Evolutionary conservation across 2,329 filamentous ascomycete species (phyloP), one percentile per base, ranked within the genome.

Genomic region (Fusarium decemcellulare): DNA sequence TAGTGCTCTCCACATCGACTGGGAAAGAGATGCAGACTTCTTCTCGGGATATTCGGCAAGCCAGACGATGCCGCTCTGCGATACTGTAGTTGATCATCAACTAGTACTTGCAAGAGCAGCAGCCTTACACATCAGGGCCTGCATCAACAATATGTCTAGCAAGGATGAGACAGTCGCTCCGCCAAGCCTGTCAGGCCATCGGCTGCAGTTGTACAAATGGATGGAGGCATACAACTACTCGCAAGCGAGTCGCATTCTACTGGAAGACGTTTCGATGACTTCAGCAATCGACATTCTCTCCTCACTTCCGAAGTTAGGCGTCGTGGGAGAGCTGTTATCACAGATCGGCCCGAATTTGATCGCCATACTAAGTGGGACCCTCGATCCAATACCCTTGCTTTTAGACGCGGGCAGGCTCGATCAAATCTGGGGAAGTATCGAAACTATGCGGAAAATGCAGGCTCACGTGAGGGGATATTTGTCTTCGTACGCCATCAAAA

Each of bases 241-340:
- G 6, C 5, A 46, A 37, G 29, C 40, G 12, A 56, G 67, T 0
- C 56, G 68, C 12, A 9, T 70, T 0, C 30, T 55, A 1, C 10
- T 70, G 2, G 36, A 30, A 0, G 59, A 60, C 6, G 63, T 70
- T 1, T 63, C 67, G 1, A 70, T 61, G 54, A 67, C 50, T 0
- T 55, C 47, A 5, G 67, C 14, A 16, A 59, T 70, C 23, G 67
- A 70, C 34, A 67, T 70, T 0, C 14, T 70, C 1, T 61, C 67
- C 1, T 70, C 67, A 2, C 59, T 70, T 2, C 23, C 5, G 7
- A 30, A 55, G 1, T 34, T 70, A 27, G 51, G 67, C 0, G 10
- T 48, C 4, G 67, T 61, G 6, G 67, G 67, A 0, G 67, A 58
- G 39, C 30, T 68, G 3, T 44, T 70, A n/a, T 50, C 54, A 1